These are phyloP conservation scores for Boletus huronensis DNA, from an alignment of 768 basidiomycete genomes.

Conservation along the genomic window DNA sequence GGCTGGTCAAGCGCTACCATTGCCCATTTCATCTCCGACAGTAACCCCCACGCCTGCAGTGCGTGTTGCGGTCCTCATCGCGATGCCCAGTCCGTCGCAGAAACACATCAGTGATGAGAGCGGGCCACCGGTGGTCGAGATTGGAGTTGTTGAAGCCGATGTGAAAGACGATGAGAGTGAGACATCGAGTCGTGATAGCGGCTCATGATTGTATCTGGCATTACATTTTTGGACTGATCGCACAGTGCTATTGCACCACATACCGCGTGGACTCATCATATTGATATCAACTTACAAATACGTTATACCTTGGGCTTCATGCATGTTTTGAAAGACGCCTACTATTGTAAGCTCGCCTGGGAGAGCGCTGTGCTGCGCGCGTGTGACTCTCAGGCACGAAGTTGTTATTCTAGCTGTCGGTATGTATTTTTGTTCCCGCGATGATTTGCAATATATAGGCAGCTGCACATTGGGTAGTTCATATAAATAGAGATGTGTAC, in stretches of 20 bases:
- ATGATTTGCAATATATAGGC: too few species aligned
- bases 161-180: slow-evolving; percentile 3
- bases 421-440: neutral
- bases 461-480: too few species aligned
- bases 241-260: neutral
- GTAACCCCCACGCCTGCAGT: slow-evolving; percentile 22
- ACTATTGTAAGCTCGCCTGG: neutral
- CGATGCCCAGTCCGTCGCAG: slow-evolving; percentile 35
- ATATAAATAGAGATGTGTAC: neutral
- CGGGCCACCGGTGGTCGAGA: slow-evolving; percentile 33
- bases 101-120: slow-evolving; percentile 16
- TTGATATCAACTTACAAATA: slow-evolving; percentile 1
- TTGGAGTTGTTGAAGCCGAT: slow-evolving; percentile 28
- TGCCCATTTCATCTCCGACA: slow-evolving; percentile 11
- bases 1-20: neutral
- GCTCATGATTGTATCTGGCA: slow-evolving; percentile 7
- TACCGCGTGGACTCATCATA: slow-evolving; percentile 4
- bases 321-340: neutral
- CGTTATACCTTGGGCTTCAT: slow-evolving; percentile 1
- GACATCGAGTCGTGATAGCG: slow-evolving; percentile 1
- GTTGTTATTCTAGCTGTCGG: neutral
- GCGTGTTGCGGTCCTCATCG: slow-evolving; percentile 42
- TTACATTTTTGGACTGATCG: neutral
- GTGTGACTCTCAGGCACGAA: neutral
- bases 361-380: neutral